Conservation (phyloP, 1,284 basidiomycete genomes). For the Calocybe gambosa region DNA sequence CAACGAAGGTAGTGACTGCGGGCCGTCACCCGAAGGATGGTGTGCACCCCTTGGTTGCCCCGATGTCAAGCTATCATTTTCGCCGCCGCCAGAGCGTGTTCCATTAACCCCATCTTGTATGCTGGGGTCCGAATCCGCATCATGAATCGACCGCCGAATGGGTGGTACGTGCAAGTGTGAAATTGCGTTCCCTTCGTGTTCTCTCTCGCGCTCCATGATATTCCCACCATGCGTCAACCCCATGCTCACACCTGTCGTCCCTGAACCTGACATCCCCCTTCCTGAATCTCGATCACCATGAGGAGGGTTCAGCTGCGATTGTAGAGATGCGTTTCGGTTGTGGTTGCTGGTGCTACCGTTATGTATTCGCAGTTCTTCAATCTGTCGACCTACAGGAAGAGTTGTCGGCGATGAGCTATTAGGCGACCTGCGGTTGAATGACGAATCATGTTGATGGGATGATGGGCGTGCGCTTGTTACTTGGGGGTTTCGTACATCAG, state of each 20-base stretch:
- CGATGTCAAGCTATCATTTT: conserved; percentile 8
- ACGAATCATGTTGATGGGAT: conserved; percentile 24
- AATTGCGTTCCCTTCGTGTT: conserved; percentile 17
- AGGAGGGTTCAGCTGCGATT: conserved; percentile 13
- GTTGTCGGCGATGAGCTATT: conserved; percentile 19
- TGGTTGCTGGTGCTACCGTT: conserved; percentile 15
- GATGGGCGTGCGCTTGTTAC: conserved; percentile 20
- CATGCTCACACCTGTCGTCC: conserved; percentile 2
- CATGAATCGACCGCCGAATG: conserved; percentile 11
- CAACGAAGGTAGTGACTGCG: conserved; percentile 57
- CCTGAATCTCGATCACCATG: conserved; percentile 17
- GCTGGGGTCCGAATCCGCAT: conserved; percentile 17
- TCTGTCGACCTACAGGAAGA: conserved; percentile 24
- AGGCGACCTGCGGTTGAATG: conserved; percentile 24
- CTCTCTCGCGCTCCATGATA: conserved; percentile 19
- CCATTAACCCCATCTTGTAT: conserved; percentile 14
- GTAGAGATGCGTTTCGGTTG: conserved; percentile 15
- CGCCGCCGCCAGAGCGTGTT: conserved; percentile 11
- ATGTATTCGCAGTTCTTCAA: conserved; percentile 26
- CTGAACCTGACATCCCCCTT: conserved; percentile 12
- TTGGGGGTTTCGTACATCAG: conserved; percentile 23
- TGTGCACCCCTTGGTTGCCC: conserved; percentile 8
- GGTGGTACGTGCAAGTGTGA: conserved; percentile 4
- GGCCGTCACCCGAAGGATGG: conserved; percentile 21
- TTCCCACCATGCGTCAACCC: conserved; percentile 21